phyloP scores from a whole-genome alignment of 1,284 basidiomycete genomes.

The Marasmius tenuissimus region DNA sequence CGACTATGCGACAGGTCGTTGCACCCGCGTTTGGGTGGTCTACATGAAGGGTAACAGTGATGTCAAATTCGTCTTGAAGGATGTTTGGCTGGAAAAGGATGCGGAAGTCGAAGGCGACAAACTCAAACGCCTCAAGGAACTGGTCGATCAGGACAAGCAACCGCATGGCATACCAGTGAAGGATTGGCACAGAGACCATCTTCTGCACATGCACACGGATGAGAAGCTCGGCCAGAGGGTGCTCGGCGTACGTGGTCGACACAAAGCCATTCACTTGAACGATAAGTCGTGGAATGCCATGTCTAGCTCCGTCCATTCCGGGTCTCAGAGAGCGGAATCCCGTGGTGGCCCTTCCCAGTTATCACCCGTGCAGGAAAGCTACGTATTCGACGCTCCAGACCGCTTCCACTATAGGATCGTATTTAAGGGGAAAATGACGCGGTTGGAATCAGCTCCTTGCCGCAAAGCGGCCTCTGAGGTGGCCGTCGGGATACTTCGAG shows the following conservation, averaged over 20 bases:
- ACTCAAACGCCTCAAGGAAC: neutral
- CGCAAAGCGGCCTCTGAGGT: neutral
- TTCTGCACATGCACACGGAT: neutral
- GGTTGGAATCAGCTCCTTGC: neutral
- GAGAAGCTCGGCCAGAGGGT: neutral
- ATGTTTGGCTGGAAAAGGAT: constrained; percentile 2
- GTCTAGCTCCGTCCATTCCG: neutral
- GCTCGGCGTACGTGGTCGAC: neutral
- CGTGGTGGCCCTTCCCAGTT: neutral
- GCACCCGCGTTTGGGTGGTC: constrained; percentile 2
- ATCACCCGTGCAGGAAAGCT: neutral
- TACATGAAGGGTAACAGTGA: neutral
- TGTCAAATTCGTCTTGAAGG: neutral
- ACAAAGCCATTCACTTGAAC: neutral
- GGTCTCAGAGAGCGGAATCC: neutral
- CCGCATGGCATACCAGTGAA: neutral
- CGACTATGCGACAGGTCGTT: constrained; percentile 1
- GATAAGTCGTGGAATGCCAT: neutral
- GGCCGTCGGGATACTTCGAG: neutral
- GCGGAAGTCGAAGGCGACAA: neutral
- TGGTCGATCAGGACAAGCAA: neutral
- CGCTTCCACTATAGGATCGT: neutral
- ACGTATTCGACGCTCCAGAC: neutral
- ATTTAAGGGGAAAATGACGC: neutral
- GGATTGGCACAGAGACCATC: neutral